Conservation (phyloP, 139 green algal species). For the Spirogloea muscicola region DNA sequence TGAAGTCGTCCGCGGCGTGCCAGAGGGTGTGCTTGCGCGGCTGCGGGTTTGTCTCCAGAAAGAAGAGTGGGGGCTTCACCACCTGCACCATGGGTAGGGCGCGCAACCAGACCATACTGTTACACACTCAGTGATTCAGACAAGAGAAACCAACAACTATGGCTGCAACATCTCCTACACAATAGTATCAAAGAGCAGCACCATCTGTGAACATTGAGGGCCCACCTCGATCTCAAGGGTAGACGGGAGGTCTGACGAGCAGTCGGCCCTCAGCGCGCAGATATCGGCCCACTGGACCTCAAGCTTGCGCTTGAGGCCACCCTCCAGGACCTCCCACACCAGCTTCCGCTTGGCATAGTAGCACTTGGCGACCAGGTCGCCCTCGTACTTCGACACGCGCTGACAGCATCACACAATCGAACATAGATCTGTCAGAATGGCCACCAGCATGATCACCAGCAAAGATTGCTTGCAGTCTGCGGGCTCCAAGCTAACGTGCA, state of each 20-base stretch:
- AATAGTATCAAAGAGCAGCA: too few relatives aligned
- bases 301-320: constrained; percentile 49
- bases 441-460: too few relatives aligned
- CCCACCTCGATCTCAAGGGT: constrained; percentile 40
- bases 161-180: too few relatives aligned
- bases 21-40: constrained; percentile 48
- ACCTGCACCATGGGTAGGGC: not conserved
- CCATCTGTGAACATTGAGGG: too few relatives aligned
- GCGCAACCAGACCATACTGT: too few relatives aligned
- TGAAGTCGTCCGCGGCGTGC: constrained; percentile 36
- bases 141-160: too few relatives aligned
- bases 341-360: constrained; percentile 55
- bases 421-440: too few relatives aligned
- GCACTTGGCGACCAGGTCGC: constrained; percentile 53
- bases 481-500: not conserved
- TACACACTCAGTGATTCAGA: too few relatives aligned
- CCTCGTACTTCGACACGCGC: constrained; percentile 29
- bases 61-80: constrained; percentile 32
- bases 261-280: constrained; percentile 3
- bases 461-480: too few relatives aligned
- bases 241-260: not conserved
- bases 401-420: not conserved
- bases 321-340: constrained; percentile 52
- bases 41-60: constrained; percentile 47
- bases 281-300: constrained; percentile 53